Percentiles rank a stretch among this genome's conserved stretches.
These are phyloP conservation scores for Podila verticillata DNA, from an alignment of 192 early-diverging fungal genomes.

Conservation along the genomic window DNA sequence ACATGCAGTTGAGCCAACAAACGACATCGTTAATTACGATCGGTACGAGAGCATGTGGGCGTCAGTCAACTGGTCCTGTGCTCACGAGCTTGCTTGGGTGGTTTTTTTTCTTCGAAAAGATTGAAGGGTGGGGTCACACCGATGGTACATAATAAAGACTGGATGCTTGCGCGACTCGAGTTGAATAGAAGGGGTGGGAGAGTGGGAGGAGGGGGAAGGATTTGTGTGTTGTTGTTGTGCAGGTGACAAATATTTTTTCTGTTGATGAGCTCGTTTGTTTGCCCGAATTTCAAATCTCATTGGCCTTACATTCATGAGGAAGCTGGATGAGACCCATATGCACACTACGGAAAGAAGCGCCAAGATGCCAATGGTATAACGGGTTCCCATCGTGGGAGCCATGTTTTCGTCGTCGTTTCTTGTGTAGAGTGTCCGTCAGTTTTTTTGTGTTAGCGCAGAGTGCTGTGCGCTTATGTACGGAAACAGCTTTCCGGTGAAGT, in stretches of 20 bases:
- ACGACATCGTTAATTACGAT: not conserved
- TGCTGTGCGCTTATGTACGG: not conserved
- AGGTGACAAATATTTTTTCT: too few relatives aligned
- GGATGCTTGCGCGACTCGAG: too few relatives aligned
- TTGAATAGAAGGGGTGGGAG: too few relatives aligned
- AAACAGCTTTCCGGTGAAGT: too few relatives aligned
- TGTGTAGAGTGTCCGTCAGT: not conserved
- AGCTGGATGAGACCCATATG: conserved; percentile 84
- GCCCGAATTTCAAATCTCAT: not conserved
- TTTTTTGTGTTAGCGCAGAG: not conserved
- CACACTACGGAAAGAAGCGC: conserved; percentile 75
- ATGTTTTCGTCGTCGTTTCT: not conserved
- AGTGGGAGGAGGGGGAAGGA: too few relatives aligned
- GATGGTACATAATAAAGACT: too few relatives aligned
- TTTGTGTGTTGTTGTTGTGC: too few relatives aligned
- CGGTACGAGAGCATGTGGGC: not conserved
- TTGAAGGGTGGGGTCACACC: too few relatives aligned
- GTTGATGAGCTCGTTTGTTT: not conserved
- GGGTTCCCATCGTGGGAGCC: conserved; percentile 29
- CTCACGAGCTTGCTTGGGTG: too few relatives aligned
- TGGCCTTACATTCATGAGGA: conserved; percentile 72
- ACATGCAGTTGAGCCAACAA: not conserved
- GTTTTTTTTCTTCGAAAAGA: too few relatives aligned
- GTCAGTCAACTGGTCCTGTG: too few relatives aligned
- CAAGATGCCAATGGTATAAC: conserved; percentile 70